Conservation (phyloP, 2,329 filamentous ascomycete species). For the Coniella vitis region DNA sequence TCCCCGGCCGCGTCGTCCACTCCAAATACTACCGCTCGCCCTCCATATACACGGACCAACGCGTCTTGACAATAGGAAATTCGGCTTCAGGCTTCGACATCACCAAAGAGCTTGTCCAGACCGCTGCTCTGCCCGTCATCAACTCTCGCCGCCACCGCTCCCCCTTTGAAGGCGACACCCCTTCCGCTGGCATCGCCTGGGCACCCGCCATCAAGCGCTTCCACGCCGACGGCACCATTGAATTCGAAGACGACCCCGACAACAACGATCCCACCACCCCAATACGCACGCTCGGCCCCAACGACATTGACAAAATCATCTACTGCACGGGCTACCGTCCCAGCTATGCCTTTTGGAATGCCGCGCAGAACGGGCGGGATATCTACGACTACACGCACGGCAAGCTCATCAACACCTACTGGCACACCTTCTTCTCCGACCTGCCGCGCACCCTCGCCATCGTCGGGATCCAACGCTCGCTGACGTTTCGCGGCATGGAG, state of each 20-base stretch:
- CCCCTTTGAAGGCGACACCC: slow-evolving; percentile 42
- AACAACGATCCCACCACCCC: too few species aligned
- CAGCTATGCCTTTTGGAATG: slow-evolving; percentile 45
- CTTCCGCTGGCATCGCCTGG: slow-evolving; percentile 43
- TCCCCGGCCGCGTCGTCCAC: slow-evolving; percentile 34
- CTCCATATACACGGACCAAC: slow-evolving; percentile 25
- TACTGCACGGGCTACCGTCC: slow-evolving; percentile 38
- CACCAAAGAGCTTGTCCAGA: slow-evolving; percentile 29
- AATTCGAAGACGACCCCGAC: slow-evolving; percentile 30
- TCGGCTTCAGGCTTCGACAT: slow-evolving; percentile 38
- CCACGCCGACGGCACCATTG: slow-evolving; percentile 33
- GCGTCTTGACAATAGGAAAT: slow-evolving; percentile 35
- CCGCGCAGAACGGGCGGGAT: slow-evolving; percentile 33
- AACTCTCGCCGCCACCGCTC: slow-evolving; percentile 43
- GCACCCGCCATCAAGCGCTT: slow-evolving; percentile 45
- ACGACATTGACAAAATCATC: slow-evolving; percentile 32
- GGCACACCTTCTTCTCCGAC: slow-evolving; percentile 46
- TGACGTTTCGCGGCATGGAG: slow-evolving; percentile 49
- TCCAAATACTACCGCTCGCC: slow-evolving; percentile 40
- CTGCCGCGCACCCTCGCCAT: slow-evolving; percentile 39
- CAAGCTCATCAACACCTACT: slow-evolving; percentile 39
- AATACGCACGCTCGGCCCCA: slow-evolving; percentile 20
- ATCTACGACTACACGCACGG: slow-evolving; percentile 43
- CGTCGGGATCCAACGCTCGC: slow-evolving; percentile 43
- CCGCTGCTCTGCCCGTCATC: slow-evolving; percentile 37